Percentiles rank a stretch among this genome's conserved stretches.
Evolutionary conservation across 2,329 filamentous ascomycete genomes (phyloP).

Genomic region (Fusarium sp.): DNA sequence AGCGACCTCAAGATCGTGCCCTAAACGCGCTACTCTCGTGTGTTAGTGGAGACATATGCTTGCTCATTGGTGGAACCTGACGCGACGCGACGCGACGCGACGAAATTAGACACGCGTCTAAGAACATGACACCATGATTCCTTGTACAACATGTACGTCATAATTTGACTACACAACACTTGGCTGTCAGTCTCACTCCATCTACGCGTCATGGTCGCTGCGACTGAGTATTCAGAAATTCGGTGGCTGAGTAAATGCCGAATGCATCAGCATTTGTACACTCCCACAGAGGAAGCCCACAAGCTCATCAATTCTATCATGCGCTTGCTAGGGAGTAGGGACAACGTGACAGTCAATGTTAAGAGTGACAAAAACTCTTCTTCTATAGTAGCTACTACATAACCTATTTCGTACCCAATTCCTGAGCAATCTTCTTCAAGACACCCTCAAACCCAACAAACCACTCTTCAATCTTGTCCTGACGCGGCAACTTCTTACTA

Average conservation of each 20-base stretch:
- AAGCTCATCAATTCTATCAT: too few relatives aligned
- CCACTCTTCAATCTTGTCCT: constrained; percentile 9
- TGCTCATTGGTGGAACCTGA: not conserved
- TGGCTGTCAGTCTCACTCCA: too few relatives aligned
- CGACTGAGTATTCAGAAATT: too few relatives aligned
- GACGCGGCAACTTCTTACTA: constrained; percentile 5
- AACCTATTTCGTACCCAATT: not conserved
- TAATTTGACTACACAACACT: not conserved
- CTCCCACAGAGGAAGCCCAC: too few relatives aligned
- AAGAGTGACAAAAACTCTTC: not conserved
- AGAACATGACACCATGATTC: too few relatives aligned
- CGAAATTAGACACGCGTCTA: too few relatives aligned
- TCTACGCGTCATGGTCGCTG: not conserved
- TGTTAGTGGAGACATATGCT: too few relatives aligned
- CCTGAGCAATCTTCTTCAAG: not conserved
- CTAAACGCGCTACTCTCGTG: too few relatives aligned
- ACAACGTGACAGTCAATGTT: not conserved
- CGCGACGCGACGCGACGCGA: too few relatives aligned
- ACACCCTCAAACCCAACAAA: constrained; percentile 1
- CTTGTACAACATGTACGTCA: too few relatives aligned
- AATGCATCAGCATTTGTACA: not conserved
- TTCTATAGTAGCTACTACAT: not conserved
- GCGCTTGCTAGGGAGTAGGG: too few relatives aligned
- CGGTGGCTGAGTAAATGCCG: not conserved
- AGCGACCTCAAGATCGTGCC: too few relatives aligned